Conservation (phyloP, 345 rosid species). For the Populus simonii region DNA sequence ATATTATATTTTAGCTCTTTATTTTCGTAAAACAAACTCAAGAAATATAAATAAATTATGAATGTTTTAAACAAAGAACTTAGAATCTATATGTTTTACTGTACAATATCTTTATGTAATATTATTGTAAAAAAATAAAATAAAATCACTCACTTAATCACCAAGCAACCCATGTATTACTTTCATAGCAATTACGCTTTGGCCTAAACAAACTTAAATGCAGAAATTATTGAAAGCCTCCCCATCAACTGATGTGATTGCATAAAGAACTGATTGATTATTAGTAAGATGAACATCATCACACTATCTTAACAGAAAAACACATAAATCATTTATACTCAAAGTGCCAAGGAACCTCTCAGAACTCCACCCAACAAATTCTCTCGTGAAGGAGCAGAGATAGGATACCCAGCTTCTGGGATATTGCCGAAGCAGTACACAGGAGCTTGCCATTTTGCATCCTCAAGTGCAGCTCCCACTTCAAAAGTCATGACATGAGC, state of each 20-base stretch:
- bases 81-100: too few species aligned
- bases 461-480: slow-evolving; percentile 59
- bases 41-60: too few species aligned
- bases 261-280: not conserved
- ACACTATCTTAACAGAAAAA: not conserved
- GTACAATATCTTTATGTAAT: too few species aligned
- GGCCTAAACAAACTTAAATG: too few species aligned
- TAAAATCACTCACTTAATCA: too few species aligned
- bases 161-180: not conserved
- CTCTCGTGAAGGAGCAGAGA: not conserved
- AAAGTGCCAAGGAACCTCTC: slow-evolving; percentile 7
- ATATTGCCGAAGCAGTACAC: slow-evolving; percentile 40
- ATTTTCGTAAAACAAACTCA: too few species aligned
- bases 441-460: slow-evolving; percentile 63
- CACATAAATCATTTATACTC: not conserved
- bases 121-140: too few species aligned
- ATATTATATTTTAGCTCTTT: too few species aligned
- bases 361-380: slow-evolving; percentile 13
- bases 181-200: not conserved
- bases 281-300: not conserved
- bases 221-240: too few species aligned
- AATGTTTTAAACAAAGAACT: rapidly evolving
- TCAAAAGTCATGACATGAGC: slow-evolving; percentile 66
- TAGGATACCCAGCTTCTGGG: not conserved
- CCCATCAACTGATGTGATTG: too few species aligned